Evolutionary conservation across 2,329 filamentous ascomycete species (phyloP).

Genomic region (Sporothrix variecibatus): DNA sequence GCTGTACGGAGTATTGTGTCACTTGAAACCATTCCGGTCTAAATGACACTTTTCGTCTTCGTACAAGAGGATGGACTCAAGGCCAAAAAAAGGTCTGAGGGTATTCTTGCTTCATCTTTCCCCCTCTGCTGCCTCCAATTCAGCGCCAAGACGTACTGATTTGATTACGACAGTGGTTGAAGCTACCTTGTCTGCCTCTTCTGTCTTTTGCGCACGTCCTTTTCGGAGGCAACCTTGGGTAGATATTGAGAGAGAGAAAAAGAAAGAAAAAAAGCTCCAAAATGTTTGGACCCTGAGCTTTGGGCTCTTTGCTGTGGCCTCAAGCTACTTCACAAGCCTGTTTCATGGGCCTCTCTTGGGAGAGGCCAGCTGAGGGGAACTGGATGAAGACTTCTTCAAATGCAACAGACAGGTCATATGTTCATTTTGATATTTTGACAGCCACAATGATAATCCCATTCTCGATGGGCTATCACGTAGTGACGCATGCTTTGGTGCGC

Average conservation of each 20-base stretch:
- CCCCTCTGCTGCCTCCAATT: neutral
- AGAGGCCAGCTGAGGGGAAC: neutral
- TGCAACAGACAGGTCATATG: neutral
- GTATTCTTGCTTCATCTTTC: neutral
- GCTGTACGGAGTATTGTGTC: neutral
- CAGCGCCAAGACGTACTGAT: neutral
- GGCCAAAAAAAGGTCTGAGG: neutral
- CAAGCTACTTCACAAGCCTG: neutral
- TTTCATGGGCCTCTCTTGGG: neutral
- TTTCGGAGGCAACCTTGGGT: neutral
- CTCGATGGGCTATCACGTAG: neutral
- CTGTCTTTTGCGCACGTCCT: neutral
- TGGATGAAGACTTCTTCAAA: neutral
- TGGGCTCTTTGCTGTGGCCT: neutral
- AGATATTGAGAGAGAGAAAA: neutral
- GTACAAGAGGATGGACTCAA: neutral
- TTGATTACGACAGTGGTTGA: neutral
- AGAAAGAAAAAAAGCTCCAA: too few relatives aligned
- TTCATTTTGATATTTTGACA: neutral
- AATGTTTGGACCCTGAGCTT: neutral
- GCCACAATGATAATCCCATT: neutral
- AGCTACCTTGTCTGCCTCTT: slow-evolving; percentile 1
- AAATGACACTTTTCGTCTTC: neutral
- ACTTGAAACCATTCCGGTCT: neutral
- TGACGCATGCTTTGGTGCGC: neutral